Evolutionary conservation across 371 early-diverging fungal genomes (phyloP).

Genomic region (Paraphysoderma sedebokerense): DNA sequence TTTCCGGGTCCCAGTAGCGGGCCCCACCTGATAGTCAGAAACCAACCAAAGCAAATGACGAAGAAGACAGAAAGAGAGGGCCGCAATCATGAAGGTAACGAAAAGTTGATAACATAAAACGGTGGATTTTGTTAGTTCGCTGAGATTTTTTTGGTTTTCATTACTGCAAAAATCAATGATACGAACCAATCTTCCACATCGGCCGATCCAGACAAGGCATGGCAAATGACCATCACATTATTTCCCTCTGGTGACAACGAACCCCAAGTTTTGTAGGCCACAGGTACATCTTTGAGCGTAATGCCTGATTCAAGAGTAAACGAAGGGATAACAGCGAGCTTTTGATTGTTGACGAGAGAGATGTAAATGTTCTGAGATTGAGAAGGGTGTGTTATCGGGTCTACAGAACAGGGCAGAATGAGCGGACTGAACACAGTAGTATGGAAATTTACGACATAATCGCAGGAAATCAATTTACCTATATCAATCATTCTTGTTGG

Average conservation of each 20-base stretch:
- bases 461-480: too few relatives aligned
- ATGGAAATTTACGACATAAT: too few relatives aligned
- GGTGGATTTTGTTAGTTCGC: too few relatives aligned
- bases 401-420: too few relatives aligned
- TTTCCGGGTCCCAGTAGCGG: conserved; percentile 73
- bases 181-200: conserved; percentile 85
- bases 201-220: conserved; percentile 86
- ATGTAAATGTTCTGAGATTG: conserved; percentile 43
- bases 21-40: conserved; percentile 92
- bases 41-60: too few relatives aligned
- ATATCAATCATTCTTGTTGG: too few relatives aligned
- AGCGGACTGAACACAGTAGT: too few relatives aligned
- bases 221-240: conserved; percentile 92
- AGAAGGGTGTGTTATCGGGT: too few relatives aligned
- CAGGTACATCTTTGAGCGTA: conserved; percentile 53
- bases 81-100: too few relatives aligned
- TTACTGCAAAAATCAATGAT: neutral
- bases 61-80: too few relatives aligned
- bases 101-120: too few relatives aligned
- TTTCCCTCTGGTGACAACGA: conserved; percentile 48
- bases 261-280: conserved; percentile 95
- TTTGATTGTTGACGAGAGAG: conserved; percentile 47
- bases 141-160: too few relatives aligned
- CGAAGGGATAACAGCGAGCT: conserved; percentile 44
- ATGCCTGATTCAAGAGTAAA: conserved; percentile 66